Evolutionary conservation across 2,329 filamentous ascomycete species (phyloP).

Genomic region (Beauveria pseudobassiana): DNA sequence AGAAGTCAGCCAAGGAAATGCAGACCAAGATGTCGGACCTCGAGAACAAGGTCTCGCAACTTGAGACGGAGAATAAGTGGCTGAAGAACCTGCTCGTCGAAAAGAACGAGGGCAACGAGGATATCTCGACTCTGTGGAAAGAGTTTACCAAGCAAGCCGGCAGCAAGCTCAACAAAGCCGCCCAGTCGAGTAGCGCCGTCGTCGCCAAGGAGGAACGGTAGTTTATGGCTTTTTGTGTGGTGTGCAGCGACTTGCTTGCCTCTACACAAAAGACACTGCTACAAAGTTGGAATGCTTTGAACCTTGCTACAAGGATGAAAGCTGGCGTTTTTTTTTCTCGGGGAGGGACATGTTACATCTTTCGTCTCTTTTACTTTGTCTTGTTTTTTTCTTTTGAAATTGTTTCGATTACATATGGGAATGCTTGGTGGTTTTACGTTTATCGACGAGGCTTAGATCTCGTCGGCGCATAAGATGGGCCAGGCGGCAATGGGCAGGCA

Average conservation of each 20-base stretch:
- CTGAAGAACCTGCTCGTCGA: constrained; percentile 73
- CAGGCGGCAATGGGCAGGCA: background rate
- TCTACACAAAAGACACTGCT: background rate
- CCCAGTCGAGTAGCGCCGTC: constrained; percentile 16
- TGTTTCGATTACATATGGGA: background rate
- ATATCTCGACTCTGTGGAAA: constrained; percentile 43
- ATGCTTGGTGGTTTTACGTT: background rate
- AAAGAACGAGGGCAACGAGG: constrained; percentile 62
- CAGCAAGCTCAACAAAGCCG: constrained; percentile 24
- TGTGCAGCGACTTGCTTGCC: background rate
- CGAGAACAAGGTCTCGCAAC: constrained; percentile 64
- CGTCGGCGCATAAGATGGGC: background rate
- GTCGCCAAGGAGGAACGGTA: constrained; percentile 18
- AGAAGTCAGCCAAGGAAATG: constrained; percentile 75
- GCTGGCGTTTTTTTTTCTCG: constrained; percentile 11
- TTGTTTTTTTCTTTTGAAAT: background rate
- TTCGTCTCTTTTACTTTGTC: background rate
- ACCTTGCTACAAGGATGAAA: background rate
- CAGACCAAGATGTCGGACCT: constrained; percentile 68
- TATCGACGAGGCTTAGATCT: background rate
- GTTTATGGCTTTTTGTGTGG: background rate
- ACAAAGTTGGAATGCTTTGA: constrained; percentile 5
- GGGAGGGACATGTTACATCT: background rate
- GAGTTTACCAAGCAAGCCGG: constrained; percentile 37
- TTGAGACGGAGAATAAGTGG: constrained; percentile 82